Base-by-base conservation (phyloP, 768 basidiomycete genomes). In the Auriscalpium microsporum region DNA sequence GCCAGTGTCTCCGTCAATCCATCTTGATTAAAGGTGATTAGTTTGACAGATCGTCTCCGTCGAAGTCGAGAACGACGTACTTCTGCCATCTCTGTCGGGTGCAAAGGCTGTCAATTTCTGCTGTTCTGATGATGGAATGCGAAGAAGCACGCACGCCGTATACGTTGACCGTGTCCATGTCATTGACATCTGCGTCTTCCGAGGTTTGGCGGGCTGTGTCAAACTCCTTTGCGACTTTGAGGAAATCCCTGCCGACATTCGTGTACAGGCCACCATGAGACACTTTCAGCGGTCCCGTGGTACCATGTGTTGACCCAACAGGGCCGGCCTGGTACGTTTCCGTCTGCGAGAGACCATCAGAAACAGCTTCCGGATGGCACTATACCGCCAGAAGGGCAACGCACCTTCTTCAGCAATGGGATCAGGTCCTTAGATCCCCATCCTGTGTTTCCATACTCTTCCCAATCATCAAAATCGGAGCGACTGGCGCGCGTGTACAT, bases 391-490 rank as follows among this genome's bases (percentile, higher is more conserved):
- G 23, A n/a, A 8, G n/a, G 45, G 55, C 10, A 8, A 35, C 55
- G 6, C 56, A 78, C 84, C 74, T 85, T 83, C 58, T 72, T 77
- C 36, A 83, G 57, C 14, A 83, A 67, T 0, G 83, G 83, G 34
- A 85, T 77, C 8, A 86, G 60, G 35, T 79, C 70, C 54, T 72
- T 70, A 0, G 79, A 78, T 6, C 81, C 71, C 84, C 84, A 86
- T 1, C 83, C 84, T 2, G 75, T 66, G 63, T 85, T 84, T 3
- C 71, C 72, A 34, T 78, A 66, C 1, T 72, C 63, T 56, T 78
- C 77, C 84, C 83, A 84, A 51, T 80, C 79, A 59, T 86, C 81
- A 48, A 79, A 84, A 63, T 86, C 84, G 0, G 82, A 83, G 4
- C 80, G 77, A 7, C 80, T 67, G 10, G 80, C 77, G 21, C 84